phyloP scores from a whole-genome alignment of 805 yeast species.

The Priceomyces carsonii region DNA sequence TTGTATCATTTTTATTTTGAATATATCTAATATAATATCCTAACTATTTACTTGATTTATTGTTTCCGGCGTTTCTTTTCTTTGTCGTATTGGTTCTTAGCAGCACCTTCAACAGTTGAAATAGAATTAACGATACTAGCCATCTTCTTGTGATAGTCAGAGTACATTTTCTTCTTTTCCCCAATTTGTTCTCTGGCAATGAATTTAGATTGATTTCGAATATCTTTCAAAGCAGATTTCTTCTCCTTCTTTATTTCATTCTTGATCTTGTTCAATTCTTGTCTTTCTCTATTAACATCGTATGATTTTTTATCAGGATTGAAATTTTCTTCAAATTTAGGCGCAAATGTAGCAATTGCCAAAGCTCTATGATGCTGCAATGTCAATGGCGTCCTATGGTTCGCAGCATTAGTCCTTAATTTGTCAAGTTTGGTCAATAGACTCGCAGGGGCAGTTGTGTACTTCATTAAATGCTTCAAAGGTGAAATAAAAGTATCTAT shows the following conservation, averaged over 20 bases:
- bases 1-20: too few relatives aligned
- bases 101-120: slow-evolving; percentile 93
- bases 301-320: slow-evolving; percentile 93
- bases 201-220: slow-evolving; percentile 85
- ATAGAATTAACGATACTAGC: slow-evolving; percentile 82
- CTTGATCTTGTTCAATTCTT: slow-evolving; percentile 79
- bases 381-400: slow-evolving; percentile 57
- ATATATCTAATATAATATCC: too few relatives aligned
- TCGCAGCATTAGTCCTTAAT: slow-evolving; percentile 36
- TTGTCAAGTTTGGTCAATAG: slow-evolving; percentile 52
- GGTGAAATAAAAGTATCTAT: slow-evolving; percentile 46
- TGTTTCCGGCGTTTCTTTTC: slow-evolving; percentile 70
- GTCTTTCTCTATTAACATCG: slow-evolving; percentile 78
- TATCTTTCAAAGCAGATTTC: slow-evolving; percentile 83
- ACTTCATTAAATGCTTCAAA: slow-evolving; percentile 39
- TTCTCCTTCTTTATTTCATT: slow-evolving; percentile 89
- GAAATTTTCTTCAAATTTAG: slow-evolving; percentile 93
- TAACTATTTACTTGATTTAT: slow-evolving; percentile 13
- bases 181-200: slow-evolving; percentile 81
- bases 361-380: slow-evolving; percentile 83
- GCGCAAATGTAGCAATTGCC: slow-evolving; percentile 81
- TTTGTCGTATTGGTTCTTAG: slow-evolving; percentile 86
- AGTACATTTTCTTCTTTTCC: slow-evolving; percentile 72
- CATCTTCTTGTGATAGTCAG: slow-evolving; percentile 87
- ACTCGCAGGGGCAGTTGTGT: slow-evolving; percentile 35